A percentile compares a stretch with the other conserved stretches of the same genome.
phyloP scores from a whole-genome alignment of 306 rosid species.

The Dryas alaskensis region DNA sequence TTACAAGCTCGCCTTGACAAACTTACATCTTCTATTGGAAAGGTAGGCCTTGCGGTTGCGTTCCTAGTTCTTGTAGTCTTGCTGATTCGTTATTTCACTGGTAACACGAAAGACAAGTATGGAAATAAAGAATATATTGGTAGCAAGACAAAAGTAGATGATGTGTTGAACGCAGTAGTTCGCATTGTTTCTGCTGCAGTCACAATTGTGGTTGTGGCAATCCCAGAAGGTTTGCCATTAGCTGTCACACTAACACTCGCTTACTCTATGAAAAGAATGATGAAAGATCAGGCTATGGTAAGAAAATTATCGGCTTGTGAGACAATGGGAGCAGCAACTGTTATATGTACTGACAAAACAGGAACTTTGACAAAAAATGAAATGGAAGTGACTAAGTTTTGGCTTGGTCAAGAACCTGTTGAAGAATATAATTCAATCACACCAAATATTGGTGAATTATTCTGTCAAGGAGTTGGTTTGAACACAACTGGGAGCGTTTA shows the following conservation, averaged over 20 bases:
- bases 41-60: conserved; percentile 87
- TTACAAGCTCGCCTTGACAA: conserved; percentile 77
- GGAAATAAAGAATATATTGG: conserved; percentile 50
- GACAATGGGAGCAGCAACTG: conserved; percentile 92
- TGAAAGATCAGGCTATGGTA: conserved; percentile 89
- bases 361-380: conserved; percentile 78
- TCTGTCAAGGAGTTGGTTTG: conserved; percentile 68
- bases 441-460: conserved; percentile 42
- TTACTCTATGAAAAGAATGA: conserved; percentile 96
- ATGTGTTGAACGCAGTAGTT: conserved; percentile 50
- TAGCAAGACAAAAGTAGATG: conserved; percentile 34
- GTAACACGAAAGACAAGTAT: conserved; percentile 47
- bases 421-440: conserved; percentile 35
- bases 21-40: conserved; percentile 75
- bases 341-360: conserved; percentile 84
- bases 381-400: conserved; percentile 73
- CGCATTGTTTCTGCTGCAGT: conserved; percentile 65
- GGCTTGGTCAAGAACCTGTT: conserved; percentile 54
- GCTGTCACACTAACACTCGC: conserved; percentile 87
- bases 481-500: conserved; percentile 72
- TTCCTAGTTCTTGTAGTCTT: conserved; percentile 65
- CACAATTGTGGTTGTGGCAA: conserved; percentile 90
- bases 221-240: conserved; percentile 86
- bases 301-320: conserved; percentile 86
- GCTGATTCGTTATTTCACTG: conserved; percentile 73